These are phyloP conservation scores for Yamadazyma buinensis DNA, from an alignment of 1,139 yeast species.

Conservation along the genomic window DNA sequence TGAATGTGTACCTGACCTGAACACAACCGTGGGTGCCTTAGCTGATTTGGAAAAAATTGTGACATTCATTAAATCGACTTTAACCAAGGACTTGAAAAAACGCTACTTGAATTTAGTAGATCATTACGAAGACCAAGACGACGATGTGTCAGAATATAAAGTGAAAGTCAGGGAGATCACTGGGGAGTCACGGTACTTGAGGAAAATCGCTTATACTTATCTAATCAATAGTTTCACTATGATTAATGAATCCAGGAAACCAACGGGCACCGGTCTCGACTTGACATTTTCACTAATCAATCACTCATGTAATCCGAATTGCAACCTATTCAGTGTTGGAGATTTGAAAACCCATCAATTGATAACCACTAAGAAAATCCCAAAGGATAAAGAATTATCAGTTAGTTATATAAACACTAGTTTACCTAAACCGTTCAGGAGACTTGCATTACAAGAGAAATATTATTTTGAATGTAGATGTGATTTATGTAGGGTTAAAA, in stretches of 20 bases:
- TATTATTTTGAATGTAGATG: constrained; percentile 35
- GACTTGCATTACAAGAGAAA: constrained; percentile 15
- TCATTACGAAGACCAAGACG: no score
- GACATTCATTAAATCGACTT: no score
- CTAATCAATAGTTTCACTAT: constrained; percentile 19
- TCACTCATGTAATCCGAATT: constrained; percentile 31
- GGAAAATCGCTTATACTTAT: constrained; percentile 13
- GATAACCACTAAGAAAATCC: constrained; percentile 18
- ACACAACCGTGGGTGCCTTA: no score
- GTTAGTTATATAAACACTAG: constrained; percentile 25
- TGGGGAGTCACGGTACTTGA: background rate
- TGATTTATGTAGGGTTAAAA: constrained; percentile 17
- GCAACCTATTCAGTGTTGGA: constrained; percentile 12
- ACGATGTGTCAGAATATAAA: no score
- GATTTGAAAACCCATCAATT: constrained; percentile 13
- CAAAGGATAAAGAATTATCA: constrained; percentile 21
- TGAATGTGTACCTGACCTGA: no score
- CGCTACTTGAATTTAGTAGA: no score
- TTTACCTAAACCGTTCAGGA: constrained; percentile 22
- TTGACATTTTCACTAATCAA: constrained; percentile 30
- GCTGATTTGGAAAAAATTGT: no score
- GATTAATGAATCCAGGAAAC: constrained; percentile 18
- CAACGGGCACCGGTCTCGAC: constrained; percentile 32
- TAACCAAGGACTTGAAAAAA: no score
- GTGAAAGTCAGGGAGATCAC: no score